Conservation (phyloP, 2,329 filamentous ascomycete genomes). For the Diaporthe ilicicola region DNA sequence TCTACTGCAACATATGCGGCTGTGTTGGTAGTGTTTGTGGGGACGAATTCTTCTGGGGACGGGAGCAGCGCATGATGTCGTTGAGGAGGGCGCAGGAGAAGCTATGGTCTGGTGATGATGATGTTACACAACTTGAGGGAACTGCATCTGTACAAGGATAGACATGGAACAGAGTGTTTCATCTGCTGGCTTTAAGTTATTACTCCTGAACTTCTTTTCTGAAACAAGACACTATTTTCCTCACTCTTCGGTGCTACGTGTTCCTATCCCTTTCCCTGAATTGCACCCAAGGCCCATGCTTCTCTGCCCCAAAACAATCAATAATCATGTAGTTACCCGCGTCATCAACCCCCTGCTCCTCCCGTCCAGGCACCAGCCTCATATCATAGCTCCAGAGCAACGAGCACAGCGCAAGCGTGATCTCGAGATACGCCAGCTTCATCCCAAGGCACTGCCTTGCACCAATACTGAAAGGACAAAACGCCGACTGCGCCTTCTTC, state of each 20-base stretch:
- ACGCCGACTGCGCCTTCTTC: constrained; percentile 1
- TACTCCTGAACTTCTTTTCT: too few relatives aligned
- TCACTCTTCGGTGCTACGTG: not conserved
- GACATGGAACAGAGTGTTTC: too few relatives aligned
- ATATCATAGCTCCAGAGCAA: not conserved
- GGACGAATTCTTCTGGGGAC: too few relatives aligned
- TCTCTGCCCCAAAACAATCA: not conserved
- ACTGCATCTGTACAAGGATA: too few relatives aligned
- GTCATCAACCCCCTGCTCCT: not conserved
- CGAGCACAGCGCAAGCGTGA: constrained; percentile 7
- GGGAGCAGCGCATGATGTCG: too few relatives aligned
- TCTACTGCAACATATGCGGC: too few relatives aligned
- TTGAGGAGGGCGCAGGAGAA: too few relatives aligned
- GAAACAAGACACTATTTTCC: too few relatives aligned
- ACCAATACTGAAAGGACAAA: not conserved
- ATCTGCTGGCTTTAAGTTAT: too few relatives aligned
- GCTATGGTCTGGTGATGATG: too few relatives aligned
- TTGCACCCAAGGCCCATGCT: constrained; percentile 4
- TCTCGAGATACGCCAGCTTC: not conserved
- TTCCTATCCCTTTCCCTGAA: not conserved
- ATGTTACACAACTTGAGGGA: too few relatives aligned
- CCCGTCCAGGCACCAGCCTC: not conserved
- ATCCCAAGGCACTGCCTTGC: not conserved
- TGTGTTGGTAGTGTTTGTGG: too few relatives aligned
- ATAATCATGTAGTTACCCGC: not conserved